phyloP scores from a whole-genome alignment of 2,329 filamentous ascomycete genomes.

The Aspergillus proliferans region DNA sequence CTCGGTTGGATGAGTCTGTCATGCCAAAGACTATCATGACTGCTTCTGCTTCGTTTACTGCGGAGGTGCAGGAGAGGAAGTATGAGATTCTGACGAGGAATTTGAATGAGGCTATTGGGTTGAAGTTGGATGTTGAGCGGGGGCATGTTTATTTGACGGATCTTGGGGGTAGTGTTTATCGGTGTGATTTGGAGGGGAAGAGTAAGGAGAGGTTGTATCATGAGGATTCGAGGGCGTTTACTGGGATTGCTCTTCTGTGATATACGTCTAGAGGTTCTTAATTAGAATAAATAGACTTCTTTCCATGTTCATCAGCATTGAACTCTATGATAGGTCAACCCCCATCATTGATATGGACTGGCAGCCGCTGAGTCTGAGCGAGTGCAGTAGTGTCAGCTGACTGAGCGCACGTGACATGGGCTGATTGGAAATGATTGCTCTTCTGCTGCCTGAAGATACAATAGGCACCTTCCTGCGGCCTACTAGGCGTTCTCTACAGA shows the following conservation, averaged over 20 bases:
- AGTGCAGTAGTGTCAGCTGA: too few species aligned
- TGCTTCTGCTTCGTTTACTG: constrained; percentile 8
- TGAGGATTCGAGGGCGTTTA: constrained; percentile 15
- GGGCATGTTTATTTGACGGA: constrained; percentile 22
- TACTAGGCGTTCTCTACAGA: too few species aligned
- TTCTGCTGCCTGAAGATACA: too few species aligned
- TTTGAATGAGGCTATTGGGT: constrained; percentile 44
- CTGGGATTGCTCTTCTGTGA: constrained; percentile 7
- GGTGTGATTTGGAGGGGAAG: constrained; percentile 14
- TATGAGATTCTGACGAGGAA: constrained; percentile 23
- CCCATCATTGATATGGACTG: too few species aligned
- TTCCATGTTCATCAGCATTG: too few species aligned
- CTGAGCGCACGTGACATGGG: too few species aligned
- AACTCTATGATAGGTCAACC: too few species aligned
- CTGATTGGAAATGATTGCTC: too few species aligned
- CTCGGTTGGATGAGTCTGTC: constrained; percentile 12
- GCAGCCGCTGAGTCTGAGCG: too few species aligned
- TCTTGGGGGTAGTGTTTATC: constrained; percentile 23
- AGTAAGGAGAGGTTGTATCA: constrained; percentile 9
- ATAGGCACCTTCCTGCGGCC: too few species aligned
- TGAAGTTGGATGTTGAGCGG: constrained; percentile 29
- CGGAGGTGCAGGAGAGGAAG: constrained; percentile 6
- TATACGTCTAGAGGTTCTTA: background rate
- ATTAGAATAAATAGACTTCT: background rate
- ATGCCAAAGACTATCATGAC: constrained; percentile 22